phyloP scores from a whole-genome alignment of 2,329 filamentous ascomycete species.

The Alternaria sp. region DNA sequence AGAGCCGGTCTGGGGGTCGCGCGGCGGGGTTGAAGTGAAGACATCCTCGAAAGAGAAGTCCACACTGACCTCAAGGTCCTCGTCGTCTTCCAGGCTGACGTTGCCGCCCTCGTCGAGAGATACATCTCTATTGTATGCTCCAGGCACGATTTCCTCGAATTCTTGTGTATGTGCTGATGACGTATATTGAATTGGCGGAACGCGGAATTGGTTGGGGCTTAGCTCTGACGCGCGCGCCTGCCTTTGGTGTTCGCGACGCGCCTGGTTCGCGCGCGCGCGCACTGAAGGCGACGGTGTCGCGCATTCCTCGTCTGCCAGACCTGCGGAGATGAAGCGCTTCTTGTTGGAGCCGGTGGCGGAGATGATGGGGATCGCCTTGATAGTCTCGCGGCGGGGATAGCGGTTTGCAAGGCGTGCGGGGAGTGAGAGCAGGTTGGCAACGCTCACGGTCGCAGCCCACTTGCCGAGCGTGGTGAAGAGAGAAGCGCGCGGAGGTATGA shows the following conservation, averaged over 20 bases:
- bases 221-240: not conserved
- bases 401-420: conserved; percentile 17
- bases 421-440: conserved; percentile 17
- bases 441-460: conserved; percentile 19
- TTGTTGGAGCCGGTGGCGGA: conserved; percentile 34
- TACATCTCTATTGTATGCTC: not conserved
- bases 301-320: conserved; percentile 19
- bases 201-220: not conserved
- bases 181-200: not conserved
- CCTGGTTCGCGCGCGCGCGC: conserved; percentile 11
- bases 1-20: conserved; percentile 16
- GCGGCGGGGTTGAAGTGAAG: conserved; percentile 17
- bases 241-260: conserved; percentile 10
- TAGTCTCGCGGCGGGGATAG: conserved; percentile 24
- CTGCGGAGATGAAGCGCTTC: conserved; percentile 39
- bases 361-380: conserved; percentile 27
- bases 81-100: not conserved
- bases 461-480: conserved; percentile 23
- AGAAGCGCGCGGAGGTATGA: conserved; percentile 2
- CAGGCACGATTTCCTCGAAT: not conserved
- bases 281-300: conserved; percentile 17
- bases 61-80: conserved; percentile 8
- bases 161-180: not conserved
- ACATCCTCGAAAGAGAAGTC: conserved; percentile 28
- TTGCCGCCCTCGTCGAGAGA: conserved; percentile 3